phyloP scores from a whole-genome alignment of 169 alveolate species.

The Plasmodium knowlesi region DNA sequence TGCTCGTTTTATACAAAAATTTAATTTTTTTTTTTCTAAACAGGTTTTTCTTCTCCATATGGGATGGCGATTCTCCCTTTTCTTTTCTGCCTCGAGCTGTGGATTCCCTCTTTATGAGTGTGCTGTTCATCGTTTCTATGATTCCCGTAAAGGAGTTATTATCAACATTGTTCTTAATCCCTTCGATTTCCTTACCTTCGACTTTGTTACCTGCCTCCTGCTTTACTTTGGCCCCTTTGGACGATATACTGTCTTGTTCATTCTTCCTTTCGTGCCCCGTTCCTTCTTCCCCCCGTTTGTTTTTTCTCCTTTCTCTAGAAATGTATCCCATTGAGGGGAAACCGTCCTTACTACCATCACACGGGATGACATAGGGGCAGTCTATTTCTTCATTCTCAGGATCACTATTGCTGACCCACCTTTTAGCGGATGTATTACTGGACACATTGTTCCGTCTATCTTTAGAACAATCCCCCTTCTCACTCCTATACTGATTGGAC shows the following conservation, averaged over 20 bases:
- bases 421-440: background rate
- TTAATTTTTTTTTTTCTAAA: slow-evolving; percentile 20
- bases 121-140: slow-evolving; percentile 34
- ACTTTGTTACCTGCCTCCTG: background rate
- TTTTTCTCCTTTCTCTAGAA: background rate
- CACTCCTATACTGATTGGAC: background rate
- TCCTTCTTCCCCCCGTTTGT: background rate
- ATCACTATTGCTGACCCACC: background rate
- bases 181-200: background rate
- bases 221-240: background rate
- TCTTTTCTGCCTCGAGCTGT: background rate
- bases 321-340: background rate
- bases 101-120: slow-evolving; percentile 1
- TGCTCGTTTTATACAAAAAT: slow-evolving; percentile 5
- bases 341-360: background rate
- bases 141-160: slow-evolving; percentile 41
- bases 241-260: background rate
- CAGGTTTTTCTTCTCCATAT: background rate
- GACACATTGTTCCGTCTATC: background rate
- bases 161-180: background rate
- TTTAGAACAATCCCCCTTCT: background rate
- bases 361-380: background rate
- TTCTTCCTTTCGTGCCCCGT: background rate
- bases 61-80: background rate
- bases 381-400: background rate